Conservation (phyloP, 371 early-diverging fungal genomes). For the Mucor lusitanicus region DNA sequence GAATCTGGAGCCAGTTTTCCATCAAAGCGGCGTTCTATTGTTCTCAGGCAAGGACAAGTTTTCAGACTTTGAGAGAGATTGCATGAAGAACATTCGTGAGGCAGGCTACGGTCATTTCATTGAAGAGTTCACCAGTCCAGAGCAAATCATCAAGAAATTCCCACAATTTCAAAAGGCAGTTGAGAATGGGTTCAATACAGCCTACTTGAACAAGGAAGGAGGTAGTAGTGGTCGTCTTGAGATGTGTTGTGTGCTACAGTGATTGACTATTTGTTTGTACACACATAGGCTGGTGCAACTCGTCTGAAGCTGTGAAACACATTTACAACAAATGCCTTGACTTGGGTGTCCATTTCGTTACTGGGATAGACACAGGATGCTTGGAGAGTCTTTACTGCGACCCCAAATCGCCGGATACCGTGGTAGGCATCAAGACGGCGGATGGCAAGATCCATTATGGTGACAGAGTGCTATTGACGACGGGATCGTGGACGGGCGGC, state of each 20-base stretch:
- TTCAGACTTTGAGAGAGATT: constrained; percentile 36
- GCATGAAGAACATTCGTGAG: constrained; percentile 34
- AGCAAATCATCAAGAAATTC: constrained; percentile 29
- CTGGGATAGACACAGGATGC: constrained; percentile 24
- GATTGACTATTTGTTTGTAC: neutral
- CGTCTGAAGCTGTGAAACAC: constrained; percentile 39
- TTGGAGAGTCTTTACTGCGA: constrained; percentile 19
- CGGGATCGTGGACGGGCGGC: constrained; percentile 60
- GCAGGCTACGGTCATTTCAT: constrained; percentile 40
- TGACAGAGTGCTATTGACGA: constrained; percentile 50
- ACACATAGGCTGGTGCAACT: constrained; percentile 44
- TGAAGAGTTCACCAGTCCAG: constrained; percentile 28
- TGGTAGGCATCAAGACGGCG: constrained; percentile 46
- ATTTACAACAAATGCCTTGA: constrained; percentile 34
- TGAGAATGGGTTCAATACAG: constrained; percentile 32
- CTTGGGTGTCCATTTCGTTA: constrained; percentile 41
- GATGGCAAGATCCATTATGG: constrained; percentile 43
- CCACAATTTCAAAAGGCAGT: constrained; percentile 40
- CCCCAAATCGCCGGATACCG: constrained; percentile 15
- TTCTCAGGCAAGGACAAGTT: constrained; percentile 32
- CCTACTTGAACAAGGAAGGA: constrained; percentile 40
- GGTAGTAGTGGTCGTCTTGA: constrained; percentile 23
- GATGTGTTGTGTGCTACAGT: neutral
- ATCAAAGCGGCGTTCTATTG: constrained; percentile 42
- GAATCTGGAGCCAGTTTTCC: constrained; percentile 33